phyloP scores from a whole-genome alignment of 495 filamentous ascomycete species.

The Glonium stellatum region DNA sequence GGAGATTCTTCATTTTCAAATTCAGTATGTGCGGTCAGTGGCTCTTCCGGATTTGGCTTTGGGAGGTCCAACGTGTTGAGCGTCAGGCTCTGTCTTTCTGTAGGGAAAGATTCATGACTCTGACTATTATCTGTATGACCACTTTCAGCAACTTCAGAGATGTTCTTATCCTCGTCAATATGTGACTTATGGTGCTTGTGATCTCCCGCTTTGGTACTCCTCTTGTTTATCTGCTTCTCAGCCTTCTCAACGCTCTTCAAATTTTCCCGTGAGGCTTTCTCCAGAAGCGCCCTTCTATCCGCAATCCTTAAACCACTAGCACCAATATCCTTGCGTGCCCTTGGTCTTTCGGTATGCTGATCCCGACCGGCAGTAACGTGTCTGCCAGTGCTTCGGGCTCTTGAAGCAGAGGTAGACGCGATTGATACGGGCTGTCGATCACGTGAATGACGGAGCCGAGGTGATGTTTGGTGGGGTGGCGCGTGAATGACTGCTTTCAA shows the following conservation, averaged over 20 bases:
- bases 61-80: conserved; percentile 13
- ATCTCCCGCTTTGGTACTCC: not conserved
- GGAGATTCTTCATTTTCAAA: conserved; percentile 48
- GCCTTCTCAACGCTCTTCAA: not conserved
- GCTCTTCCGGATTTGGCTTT: conserved; percentile 14
- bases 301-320: not conserved
- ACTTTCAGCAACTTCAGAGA: too few relatives aligned
- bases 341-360: not conserved
- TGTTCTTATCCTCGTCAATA: not conserved
- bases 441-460: conserved; percentile 73
- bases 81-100: conserved; percentile 6
- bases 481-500: conserved; percentile 61
- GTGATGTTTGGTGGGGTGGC: conserved; percentile 57
- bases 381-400: conserved; percentile 35
- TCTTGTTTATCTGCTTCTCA: not conserved
- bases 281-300: not conserved
- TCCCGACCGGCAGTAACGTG: not conserved
- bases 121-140: not conserved
- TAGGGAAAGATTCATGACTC: not conserved
- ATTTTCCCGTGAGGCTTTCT: not conserved
- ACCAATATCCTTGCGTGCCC: not conserved
- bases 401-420: conserved; percentile 59
- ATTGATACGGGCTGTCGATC: conserved; percentile 72
- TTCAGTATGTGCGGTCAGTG: conserved; percentile 27
- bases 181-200: not conserved